Base-by-base conservation (phyloP, 192 early-diverging fungal species). In the Hyaloraphidium curvatum region DNA sequence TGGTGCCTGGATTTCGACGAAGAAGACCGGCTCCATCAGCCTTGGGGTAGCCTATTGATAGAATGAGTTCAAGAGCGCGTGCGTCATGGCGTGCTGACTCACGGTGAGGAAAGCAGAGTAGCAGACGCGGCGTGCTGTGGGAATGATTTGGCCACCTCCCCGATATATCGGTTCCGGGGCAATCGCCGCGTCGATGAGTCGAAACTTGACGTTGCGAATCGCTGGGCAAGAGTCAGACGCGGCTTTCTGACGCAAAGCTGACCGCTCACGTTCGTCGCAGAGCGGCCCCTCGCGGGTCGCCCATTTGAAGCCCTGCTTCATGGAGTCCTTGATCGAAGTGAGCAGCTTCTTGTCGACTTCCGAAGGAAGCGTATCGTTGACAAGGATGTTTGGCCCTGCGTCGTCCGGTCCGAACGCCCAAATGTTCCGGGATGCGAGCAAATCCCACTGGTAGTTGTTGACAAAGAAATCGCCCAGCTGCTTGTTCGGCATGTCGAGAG, bases 391-490 rank as follows among this genome's bases (percentile, higher is more conserved):
- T 25, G 92, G 87, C 9, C 91, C 92, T 55, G 74, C 70, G 33
- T 84, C 81, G 29, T 86, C 81, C 0, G 95, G 95, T 11, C 95
- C 95, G 76, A 98, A 96, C 25, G 92, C 95, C 95, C 95, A 98
- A 39, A 98, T 82, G 31, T 87, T 89, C 39, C 92, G 78, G 2
- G 84, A 66, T 7, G 91, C 90, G 54, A 96, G 59, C 9, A 93
- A 71, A 72, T 98, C 92, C 95, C 95, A 98, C 7, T 75, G 72
- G 57, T 95, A 89, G 37, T 85, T 83, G 51, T 78, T 61, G 62
- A 84, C 76, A 50, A 98, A 91, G 58, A 77, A 75, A 40, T 83
- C 76, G 27, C 75, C 87, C 17, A 94, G 59, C 41, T 86, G 69
- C 55, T 73, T 70, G 30, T 30, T 55, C 0, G 91, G 78, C 87